Base-by-base conservation (phyloP, 2,329 filamentous ascomycete genomes). In the Lachnum nothofagi region DNA sequence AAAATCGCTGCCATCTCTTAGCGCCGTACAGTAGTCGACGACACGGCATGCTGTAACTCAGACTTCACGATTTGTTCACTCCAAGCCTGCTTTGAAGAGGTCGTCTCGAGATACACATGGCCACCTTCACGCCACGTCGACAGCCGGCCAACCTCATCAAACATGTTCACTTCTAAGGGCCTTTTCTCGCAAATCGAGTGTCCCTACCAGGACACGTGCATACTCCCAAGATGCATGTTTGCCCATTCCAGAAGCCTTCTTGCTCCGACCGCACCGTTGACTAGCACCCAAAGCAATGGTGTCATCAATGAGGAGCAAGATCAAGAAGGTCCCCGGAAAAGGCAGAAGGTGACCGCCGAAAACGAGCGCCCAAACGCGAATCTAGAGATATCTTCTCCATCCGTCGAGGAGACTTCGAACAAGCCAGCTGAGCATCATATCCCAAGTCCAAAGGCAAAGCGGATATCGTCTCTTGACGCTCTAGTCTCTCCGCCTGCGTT, bases 291-390 rank as follows among this genome's bases (percentile, higher is more conserved):
- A 19, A 35, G n/a, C 14, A 23, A 43, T 22, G 17, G 31, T 35
- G 19, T 17, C 25, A 6, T 43, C 22, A 24, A 48, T 16, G 31
- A 9, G 9, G n/a, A 38, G 23, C 41, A 44, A 4, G 59, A 57
- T 50, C 61, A 68, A 33, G 62, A 66, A 48, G 60, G 56, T n/a
- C 62, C 59, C 43, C 53, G 63, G 44, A 68, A 68, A 49, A 61
- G 65, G 40, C 58, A 55, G 39, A 67, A 61, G 43, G 34, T 61
- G 39, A 54, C 50, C n/a, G 44, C 52, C 38, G 55, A 50, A 5
- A 45, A 49, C 16, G 25, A 45, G 16, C 45, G 19, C 16, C 25
- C 41, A 25, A 33, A 23, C n/a, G 22, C 23, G 24, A 49, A 25
- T 17, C 33, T 12, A 20, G 37, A 37, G 5, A 37, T 12, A 12